phyloP scores from a whole-genome alignment of 192 early-diverging fungal genomes.

The Hyaloraphidium curvatum region DNA sequence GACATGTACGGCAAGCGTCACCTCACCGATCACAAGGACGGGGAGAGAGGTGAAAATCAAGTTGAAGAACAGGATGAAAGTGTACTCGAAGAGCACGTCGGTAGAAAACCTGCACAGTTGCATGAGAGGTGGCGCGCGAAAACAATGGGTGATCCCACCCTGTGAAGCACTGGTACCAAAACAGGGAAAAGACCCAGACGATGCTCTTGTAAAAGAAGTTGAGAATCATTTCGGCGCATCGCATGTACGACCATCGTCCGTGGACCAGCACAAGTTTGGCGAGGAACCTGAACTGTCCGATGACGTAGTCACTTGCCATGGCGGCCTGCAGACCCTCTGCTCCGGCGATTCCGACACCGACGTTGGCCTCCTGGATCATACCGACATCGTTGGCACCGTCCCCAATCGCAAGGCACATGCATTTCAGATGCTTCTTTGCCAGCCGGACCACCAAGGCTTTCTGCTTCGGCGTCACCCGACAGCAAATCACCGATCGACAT shows the following conservation, averaged over 20 bases:
- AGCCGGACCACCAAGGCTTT: constrained; percentile 86
- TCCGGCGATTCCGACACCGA: constrained; percentile 82
- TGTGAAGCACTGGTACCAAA: neutral
- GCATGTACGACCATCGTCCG: constrained; percentile 71
- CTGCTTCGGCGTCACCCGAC: constrained; percentile 85
- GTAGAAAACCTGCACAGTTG: neutral
- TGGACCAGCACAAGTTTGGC: constrained; percentile 65
- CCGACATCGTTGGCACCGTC: constrained; percentile 91
- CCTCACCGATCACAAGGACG: neutral
- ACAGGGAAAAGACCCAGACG: constrained; percentile 29
- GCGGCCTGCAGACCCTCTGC: constrained; percentile 75
- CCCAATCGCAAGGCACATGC: constrained; percentile 64
- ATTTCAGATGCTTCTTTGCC: constrained; percentile 21
- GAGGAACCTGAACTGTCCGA: constrained; percentile 68
- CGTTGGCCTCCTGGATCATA: constrained; percentile 86
- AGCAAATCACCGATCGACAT: constrained; percentile 79
- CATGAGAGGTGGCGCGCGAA: neutral
- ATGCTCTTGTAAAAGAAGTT: constrained; percentile 95
- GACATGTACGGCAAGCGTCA: no score
- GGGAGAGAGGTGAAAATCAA: neutral
- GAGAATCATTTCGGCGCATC: constrained; percentile 62
- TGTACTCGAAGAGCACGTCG: neutral
- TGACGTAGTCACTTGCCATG: constrained; percentile 70
- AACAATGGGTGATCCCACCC: neutral
- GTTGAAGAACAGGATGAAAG: neutral